Conservation (phyloP, 345 rosid species). For the Sonneratia alba region DNA sequence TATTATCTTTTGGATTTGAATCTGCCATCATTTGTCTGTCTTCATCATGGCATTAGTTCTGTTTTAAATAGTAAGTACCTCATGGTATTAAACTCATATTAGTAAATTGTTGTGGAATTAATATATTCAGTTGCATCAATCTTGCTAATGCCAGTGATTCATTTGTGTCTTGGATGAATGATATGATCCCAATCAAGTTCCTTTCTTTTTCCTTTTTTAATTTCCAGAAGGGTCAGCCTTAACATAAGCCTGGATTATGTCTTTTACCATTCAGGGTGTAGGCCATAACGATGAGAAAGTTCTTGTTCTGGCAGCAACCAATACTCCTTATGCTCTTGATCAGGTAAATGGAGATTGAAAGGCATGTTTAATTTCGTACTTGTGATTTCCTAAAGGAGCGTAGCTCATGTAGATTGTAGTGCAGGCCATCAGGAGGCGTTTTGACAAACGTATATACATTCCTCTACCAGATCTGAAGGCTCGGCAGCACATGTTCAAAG, state of each 20-base stretch:
- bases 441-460: slow-evolving; percentile 93
- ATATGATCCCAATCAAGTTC: too few species aligned
- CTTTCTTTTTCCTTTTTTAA: too few species aligned
- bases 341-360: slow-evolving; percentile 41
- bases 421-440: slow-evolving; percentile 89
- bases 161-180: not conserved
- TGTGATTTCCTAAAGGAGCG: slow-evolving; percentile 10
- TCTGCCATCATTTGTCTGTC: too few species aligned
- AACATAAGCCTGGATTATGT: not conserved
- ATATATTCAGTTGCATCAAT: not conserved
- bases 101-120: too few species aligned
- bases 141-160: not conserved
- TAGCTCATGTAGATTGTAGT: slow-evolving; percentile 10
- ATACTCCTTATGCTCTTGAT: slow-evolving; percentile 89
- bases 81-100: too few species aligned
- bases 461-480: slow-evolving; percentile 93
- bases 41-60: too few species aligned
- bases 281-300: slow-evolving; percentile 85
- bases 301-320: slow-evolving; percentile 92
- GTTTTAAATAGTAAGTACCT: too few species aligned
- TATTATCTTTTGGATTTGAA: too few species aligned
- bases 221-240: too few species aligned
- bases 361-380: not conserved
- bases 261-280: slow-evolving; percentile 47
- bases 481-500: slow-evolving; percentile 90